Evolutionary conservation across 345 rosid genomes (phyloP).

Genomic region (Dipteronia sinensis): DNA sequence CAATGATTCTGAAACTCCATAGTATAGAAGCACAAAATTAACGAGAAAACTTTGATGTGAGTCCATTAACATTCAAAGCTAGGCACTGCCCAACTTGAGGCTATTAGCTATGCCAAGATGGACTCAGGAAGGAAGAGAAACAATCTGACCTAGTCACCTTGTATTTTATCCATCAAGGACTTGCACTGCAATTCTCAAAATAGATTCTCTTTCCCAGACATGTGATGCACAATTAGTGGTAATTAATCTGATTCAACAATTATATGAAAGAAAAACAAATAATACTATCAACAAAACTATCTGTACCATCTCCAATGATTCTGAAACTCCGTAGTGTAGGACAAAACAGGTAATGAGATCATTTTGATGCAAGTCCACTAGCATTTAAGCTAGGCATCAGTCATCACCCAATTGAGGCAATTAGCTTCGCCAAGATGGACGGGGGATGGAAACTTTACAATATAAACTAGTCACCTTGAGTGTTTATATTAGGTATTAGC

Average conservation of each 20-base stretch:
- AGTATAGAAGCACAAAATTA: constrained; percentile 17
- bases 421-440: constrained; percentile 76
- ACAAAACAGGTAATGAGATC: constrained; percentile 18
- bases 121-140: constrained; percentile 19
- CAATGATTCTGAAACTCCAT: constrained; percentile 28
- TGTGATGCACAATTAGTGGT: not conserved
- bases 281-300: not conserved
- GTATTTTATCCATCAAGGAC: no score
- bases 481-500: not conserved
- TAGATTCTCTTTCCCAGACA: not conserved
- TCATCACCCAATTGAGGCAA: constrained; percentile 26
- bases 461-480: not conserved
- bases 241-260: not conserved
- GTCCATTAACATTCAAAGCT: constrained; percentile 59
- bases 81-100: constrained; percentile 31
- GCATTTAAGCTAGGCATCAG: constrained; percentile 46
- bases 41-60: constrained; percentile 19
- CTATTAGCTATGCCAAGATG: constrained; percentile 72
- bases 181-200: no score
- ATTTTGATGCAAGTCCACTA: constrained; percentile 44
- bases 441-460: not conserved
- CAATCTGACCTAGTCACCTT: not conserved
- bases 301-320: constrained; percentile 28
- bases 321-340: constrained; percentile 22
- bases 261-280: not conserved